Evolutionary conservation across 2,329 filamentous ascomycete genomes (phyloP).

Genomic region (Aureobasidium sp.): DNA sequence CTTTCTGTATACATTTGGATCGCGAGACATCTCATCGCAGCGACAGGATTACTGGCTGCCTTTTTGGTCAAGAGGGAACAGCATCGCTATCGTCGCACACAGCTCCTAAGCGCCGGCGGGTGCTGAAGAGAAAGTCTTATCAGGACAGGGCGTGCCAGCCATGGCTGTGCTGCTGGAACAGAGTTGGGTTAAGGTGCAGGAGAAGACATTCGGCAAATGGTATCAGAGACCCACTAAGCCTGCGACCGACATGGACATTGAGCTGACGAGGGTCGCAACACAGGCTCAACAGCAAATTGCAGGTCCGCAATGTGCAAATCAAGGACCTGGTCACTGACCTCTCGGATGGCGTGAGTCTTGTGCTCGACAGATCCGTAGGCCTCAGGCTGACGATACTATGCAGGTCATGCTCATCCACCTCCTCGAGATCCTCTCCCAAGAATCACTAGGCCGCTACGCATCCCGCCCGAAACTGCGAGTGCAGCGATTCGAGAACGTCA

Average conservation of each 20-base stretch:
- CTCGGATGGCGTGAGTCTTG: constrained; percentile 73
- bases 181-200: constrained; percentile 70
- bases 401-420: constrained; percentile 93
- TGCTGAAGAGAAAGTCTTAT: background rate
- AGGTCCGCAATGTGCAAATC: constrained; percentile 67
- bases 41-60: background rate
- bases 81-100: background rate
- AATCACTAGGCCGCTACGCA: constrained; percentile 93
- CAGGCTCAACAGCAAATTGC: constrained; percentile 94
- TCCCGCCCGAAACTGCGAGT: constrained; percentile 93
- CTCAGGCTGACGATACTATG: background rate
- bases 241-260: background rate
- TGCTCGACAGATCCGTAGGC: background rate
- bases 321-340: constrained; percentile 83
- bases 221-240: constrained; percentile 26
- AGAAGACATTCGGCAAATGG: constrained; percentile 99
- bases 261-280: background rate
- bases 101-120: constrained; percentile 1
- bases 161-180: constrained; percentile 42
- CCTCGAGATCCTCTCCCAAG: constrained; percentile 88
- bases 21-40: background rate
- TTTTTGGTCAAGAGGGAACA: background rate
- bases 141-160: constrained; percentile 13
- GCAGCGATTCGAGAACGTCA: constrained; percentile 96
- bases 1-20: background rate